phyloP scores from a whole-genome alignment of 2,329 filamentous ascomycete species.

The Arachnopeziza araneosa region DNA sequence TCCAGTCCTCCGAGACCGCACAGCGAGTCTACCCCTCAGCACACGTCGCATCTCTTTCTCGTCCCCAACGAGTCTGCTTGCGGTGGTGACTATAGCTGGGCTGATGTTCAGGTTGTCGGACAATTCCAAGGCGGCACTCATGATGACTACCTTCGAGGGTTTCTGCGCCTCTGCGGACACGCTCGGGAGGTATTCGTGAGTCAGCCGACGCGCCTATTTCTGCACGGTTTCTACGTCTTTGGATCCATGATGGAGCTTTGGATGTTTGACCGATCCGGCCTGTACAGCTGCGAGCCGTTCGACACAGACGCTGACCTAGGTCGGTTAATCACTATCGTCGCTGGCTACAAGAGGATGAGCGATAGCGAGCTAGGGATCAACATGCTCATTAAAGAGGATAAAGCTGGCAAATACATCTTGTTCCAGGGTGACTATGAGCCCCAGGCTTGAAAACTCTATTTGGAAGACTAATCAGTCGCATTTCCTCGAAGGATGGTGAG shows the following conservation, averaged over 20 bases:
- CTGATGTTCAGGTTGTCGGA: not conserved
- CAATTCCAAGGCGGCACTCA: not conserved
- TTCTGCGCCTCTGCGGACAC: not conserved
- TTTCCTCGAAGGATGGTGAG: constrained; percentile 18
- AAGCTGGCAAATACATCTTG: constrained; percentile 14
- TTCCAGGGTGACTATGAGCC: constrained; percentile 4
- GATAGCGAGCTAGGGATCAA: constrained; percentile 30
- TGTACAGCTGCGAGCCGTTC: constrained; percentile 28
- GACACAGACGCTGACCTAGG: constrained; percentile 29
- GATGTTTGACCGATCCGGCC: constrained; percentile 30
- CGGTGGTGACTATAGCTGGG: not conserved
- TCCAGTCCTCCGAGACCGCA: not conserved
- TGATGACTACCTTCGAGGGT: not conserved
- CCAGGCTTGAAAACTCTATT: constrained; percentile 10
- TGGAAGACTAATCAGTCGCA: constrained; percentile 11
- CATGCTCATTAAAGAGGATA: constrained; percentile 23
- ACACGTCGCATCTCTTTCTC: not conserved
- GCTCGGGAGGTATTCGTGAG: constrained; percentile 28
- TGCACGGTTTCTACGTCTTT: constrained; percentile 23
- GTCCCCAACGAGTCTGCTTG: no score
- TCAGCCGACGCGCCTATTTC: constrained; percentile 33
- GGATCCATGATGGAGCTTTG: constrained; percentile 23
- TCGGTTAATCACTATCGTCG: constrained; percentile 26
- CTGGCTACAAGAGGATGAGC: constrained; percentile 29
- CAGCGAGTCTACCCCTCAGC: no score